Evolutionary conservation across 2,329 filamentous ascomycete species (phyloP).

Genomic region (Pyrenochaeta sp.): DNA sequence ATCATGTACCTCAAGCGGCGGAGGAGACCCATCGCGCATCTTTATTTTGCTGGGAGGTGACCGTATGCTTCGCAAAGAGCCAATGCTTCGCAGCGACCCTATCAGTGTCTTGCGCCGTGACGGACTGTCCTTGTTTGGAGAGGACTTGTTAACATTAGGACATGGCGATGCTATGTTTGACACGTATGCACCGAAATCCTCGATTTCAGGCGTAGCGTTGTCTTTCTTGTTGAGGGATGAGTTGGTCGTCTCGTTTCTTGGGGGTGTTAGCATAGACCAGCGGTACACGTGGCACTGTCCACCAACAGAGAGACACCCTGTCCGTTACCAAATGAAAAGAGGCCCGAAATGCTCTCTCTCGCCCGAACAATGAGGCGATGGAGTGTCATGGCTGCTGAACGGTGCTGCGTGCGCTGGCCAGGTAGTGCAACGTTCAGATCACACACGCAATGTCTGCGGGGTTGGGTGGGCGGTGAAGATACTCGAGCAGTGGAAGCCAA

Average conservation of each 20-base stretch:
- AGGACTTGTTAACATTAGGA: slow-evolving; percentile 14
- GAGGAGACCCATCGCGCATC: slow-evolving; percentile 6
- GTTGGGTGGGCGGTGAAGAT: neutral
- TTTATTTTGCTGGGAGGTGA: slow-evolving; percentile 29
- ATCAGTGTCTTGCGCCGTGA: slow-evolving; percentile 38
- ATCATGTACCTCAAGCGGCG: slow-evolving; percentile 14
- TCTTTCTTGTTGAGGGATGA: slow-evolving; percentile 10
- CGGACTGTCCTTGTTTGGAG: slow-evolving; percentile 31
- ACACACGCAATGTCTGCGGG: neutral
- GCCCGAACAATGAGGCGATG: slow-evolving; percentile 35
- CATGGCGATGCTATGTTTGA: neutral
- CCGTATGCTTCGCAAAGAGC: slow-evolving; percentile 33
- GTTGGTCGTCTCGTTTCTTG: neutral
- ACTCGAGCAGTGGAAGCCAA: neutral
- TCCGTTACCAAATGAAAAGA: slow-evolving; percentile 29
- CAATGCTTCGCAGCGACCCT: slow-evolving; percentile 38
- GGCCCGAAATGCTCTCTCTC: slow-evolving; percentile 41
- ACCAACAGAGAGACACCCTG: slow-evolving; percentile 11
- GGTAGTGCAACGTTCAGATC: neutral
- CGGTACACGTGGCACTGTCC: neutral
- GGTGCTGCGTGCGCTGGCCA: slow-evolving; percentile 7
- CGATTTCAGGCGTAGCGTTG: slow-evolving; percentile 13
- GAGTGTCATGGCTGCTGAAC: slow-evolving; percentile 32
- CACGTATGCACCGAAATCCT: slow-evolving; percentile 20
- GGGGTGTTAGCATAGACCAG: slow-evolving; percentile 6